phyloP scores from a whole-genome alignment of 1,284 basidiomycete genomes.

The Phellopilus nigrolimitatus region DNA sequence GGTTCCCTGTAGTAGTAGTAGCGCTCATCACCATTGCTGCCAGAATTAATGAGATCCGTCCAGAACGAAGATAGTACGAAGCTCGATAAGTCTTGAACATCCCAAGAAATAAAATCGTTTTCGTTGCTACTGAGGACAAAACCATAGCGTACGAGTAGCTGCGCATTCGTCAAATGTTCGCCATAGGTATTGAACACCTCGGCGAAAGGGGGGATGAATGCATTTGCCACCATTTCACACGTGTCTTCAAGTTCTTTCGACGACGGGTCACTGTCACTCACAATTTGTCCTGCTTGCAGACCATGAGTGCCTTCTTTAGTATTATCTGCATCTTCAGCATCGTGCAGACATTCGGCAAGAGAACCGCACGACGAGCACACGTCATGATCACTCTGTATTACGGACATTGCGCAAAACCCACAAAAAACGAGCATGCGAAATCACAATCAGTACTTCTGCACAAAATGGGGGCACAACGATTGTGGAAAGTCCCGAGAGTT shows the following conservation, averaged over 20 bases:
- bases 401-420: background rate
- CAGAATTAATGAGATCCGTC: background rate
- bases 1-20: background rate
- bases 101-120: conserved; percentile 51
- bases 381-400: conserved; percentile 67
- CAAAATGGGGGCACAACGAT: background rate
- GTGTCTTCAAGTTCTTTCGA: conserved; percentile 22
- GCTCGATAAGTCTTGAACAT: conserved; percentile 32
- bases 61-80: conserved; percentile 7
- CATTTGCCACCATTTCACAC: conserved; percentile 47
- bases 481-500: background rate
- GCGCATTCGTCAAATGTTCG: conserved; percentile 59
- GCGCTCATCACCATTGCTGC: background rate
- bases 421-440: background rate
- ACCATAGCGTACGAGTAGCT: conserved; percentile 71
- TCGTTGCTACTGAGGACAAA: conserved; percentile 65
- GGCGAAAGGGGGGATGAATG: conserved; percentile 42
- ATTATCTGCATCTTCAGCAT: conserved; percentile 33
- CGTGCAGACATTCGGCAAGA: conserved; percentile 69
- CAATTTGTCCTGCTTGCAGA: background rate
- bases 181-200: conserved; percentile 91
- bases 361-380: conserved; percentile 83
- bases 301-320: background rate
- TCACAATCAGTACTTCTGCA: background rate
- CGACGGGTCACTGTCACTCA: background rate